These are phyloP conservation scores for Taphrina pruni DNA, from an alignment of 1,139 yeast species.

Conservation along the genomic window DNA sequence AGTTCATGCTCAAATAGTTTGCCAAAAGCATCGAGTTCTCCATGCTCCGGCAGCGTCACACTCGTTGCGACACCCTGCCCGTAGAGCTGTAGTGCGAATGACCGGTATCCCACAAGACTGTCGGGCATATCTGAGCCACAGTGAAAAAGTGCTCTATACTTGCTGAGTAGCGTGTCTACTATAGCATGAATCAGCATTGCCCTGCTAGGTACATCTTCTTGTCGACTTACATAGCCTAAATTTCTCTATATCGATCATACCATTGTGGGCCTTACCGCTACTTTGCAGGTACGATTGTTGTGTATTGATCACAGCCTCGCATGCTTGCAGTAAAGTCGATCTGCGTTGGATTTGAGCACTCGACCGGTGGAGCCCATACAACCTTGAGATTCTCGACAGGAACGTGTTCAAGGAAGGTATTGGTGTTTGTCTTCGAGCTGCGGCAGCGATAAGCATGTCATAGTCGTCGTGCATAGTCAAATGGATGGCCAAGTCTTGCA, in stretches of 20 bases:
- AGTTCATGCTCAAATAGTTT: not conserved
- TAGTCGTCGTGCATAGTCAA: not conserved
- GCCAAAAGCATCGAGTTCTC: conserved; percentile 10
- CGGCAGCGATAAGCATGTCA: not conserved
- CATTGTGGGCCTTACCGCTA: not conserved
- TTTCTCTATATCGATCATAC: conserved; percentile 8
- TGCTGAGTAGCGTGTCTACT: conserved; percentile 3
- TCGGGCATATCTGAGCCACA: not conserved
- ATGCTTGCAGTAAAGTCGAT: not conserved
- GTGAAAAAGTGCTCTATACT: not conserved
- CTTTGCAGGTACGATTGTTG: conserved; percentile 7
- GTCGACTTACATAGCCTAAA: not conserved
- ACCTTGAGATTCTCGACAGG: not conserved
- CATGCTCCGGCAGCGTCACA: not conserved
- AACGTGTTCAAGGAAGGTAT: conserved; percentile 1
- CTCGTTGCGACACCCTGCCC: not conserved
- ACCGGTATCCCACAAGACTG: not conserved
- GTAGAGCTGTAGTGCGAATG: not conserved
- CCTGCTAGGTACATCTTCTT: not conserved
- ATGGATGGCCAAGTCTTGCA: not conserved
- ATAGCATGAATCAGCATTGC: not conserved
- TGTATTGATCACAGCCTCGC: not conserved
- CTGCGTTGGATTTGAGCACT: not conserved
- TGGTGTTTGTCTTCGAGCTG: not conserved
- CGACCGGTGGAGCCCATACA: not conserved